Evolutionary conservation across 768 basidiomycete species (phyloP).

Genomic region (Lyophyllum semitale): DNA sequence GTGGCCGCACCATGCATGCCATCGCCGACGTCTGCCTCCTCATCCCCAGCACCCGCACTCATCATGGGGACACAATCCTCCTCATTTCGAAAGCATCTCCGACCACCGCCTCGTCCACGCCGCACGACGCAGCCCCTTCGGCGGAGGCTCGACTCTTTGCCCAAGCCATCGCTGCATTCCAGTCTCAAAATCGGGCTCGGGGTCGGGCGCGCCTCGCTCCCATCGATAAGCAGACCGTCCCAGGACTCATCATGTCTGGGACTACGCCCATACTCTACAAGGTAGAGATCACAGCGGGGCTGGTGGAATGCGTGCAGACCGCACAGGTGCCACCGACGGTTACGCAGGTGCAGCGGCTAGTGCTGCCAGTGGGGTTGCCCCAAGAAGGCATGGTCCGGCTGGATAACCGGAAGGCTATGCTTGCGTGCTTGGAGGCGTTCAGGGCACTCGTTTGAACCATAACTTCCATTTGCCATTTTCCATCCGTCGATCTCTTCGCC

Average conservation of each 20-base stretch:
- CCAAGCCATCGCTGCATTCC: conserved; percentile 21
- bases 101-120: background rate
- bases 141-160: conserved; percentile 19
- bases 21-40: conserved; percentile 18
- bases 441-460: conserved; percentile 19
- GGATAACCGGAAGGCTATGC: conserved; percentile 12
- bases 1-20: conserved; percentile 18
- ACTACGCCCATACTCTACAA: conserved; percentile 19
- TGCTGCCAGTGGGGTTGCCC: background rate
- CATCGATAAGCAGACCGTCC: conserved; percentile 11
- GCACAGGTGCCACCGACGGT: conserved; percentile 11
- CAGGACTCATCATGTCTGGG: conserved; percentile 17
- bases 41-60: background rate
- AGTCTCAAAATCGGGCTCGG: conserved; percentile 17
- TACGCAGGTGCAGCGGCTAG: conserved; percentile 12
- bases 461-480: too few species aligned
- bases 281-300: conserved; percentile 12
- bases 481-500: too few species aligned
- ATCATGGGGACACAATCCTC: conserved; percentile 11
- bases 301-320: conserved; percentile 21
- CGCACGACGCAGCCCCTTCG: background rate
- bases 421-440: conserved; percentile 18
- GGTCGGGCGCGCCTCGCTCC: conserved; percentile 17
- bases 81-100: conserved; percentile 16
- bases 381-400: conserved; percentile 14